A percentile compares a stretch with the other conserved stretches of the same genome.
Evolutionary conservation across 352 stramenopile species (phyloP).

Genomic region (Nothophytophthora sp.): DNA sequence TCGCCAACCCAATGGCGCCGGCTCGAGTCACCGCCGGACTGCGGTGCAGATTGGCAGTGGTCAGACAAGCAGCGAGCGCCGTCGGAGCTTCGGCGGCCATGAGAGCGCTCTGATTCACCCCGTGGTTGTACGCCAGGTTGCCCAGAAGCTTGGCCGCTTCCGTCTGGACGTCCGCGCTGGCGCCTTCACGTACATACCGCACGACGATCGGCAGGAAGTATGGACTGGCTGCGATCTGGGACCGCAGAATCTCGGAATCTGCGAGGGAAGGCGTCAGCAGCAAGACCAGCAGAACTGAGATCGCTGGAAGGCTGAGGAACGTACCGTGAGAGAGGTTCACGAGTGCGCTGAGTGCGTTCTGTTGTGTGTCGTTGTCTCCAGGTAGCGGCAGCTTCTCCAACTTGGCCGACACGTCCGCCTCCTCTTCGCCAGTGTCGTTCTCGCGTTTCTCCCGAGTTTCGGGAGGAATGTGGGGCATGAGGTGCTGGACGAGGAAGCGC

Average conservation of each 20-base stretch:
- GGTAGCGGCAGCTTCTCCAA: slow-evolving; percentile 44
- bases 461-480: slow-evolving; percentile 32
- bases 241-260: slow-evolving; percentile 78
- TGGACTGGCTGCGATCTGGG: slow-evolving; percentile 63
- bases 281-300: slow-evolving; percentile 25
- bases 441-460: slow-evolving; percentile 20
- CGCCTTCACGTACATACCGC: slow-evolving; percentile 50
- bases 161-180: slow-evolving; percentile 32
- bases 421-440: slow-evolving; percentile 7
- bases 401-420: slow-evolving; percentile 22
- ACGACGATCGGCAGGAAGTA: slow-evolving; percentile 54
- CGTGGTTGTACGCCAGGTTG: slow-evolving; percentile 68
- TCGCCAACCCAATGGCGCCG: slow-evolving; percentile 57
- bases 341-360: slow-evolving; percentile 52
- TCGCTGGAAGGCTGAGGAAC: not conserved
- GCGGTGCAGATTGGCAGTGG: slow-evolving; percentile 33
- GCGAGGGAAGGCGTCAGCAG: not conserved
- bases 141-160: slow-evolving; percentile 68
- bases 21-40: slow-evolving; percentile 41
- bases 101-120: slow-evolving; percentile 70
- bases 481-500: slow-evolving; percentile 39
- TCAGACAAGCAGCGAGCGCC: slow-evolving; percentile 32
- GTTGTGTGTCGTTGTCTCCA: slow-evolving; percentile 37
- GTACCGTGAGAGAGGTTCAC: slow-evolving; percentile 73
- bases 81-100: slow-evolving; percentile 61